Base-by-base conservation (phyloP, 192 early-diverging fungal species). In the Coemansia sp. region DNA sequence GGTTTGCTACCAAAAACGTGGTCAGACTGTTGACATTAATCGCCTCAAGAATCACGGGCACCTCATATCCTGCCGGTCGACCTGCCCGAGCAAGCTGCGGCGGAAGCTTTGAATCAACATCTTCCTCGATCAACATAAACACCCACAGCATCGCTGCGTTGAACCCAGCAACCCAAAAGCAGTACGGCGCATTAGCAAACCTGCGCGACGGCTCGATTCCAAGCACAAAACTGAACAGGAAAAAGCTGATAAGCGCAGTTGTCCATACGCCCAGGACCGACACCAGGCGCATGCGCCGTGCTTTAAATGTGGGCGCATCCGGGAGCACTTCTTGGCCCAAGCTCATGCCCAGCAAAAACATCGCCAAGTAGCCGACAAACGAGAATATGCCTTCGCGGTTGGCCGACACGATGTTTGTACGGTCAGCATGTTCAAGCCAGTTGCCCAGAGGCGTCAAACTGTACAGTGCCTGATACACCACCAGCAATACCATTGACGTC, bases 311-410 rank as follows among this genome's bases (percentile, higher is more conserved):
- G 59, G 50, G 82, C 38, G 71, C 76, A 45, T 65, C 79, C 27
- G 71, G 74, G 58, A 87, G 84, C 35, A 90, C 75, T 59, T 79
- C 76, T 6, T 66, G 69, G 2, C 96, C 96, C 15, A 90, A 69
- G 61, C 88, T 88, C 35, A 92, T 83, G 0, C 90, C 89, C 37
- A 92, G 64, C 32, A 94, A 69, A 65, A 90, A 97, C 35, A 97
- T 91, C 1, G 89, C 66, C 47, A 91, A 73, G 67, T 95, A 98
- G 1, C 95, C 95, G 75, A 76, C 15, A 54, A 96, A 90, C 35
- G 90, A 93, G 51, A 84, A 88, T 29, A 97, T 84, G 11, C 96
- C 96, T 70, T 98, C 96, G 50, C 89, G 87, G 82, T 98, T 98
- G 60, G 90, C 87, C 27, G 85, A 88, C 19, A 98, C 62, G 0